A percentile compares a stretch with the other conserved stretches of the same genome.
Evolutionary conservation across 768 basidiomycete species (phyloP).

Genomic region (Leccinum barrowsii): DNA sequence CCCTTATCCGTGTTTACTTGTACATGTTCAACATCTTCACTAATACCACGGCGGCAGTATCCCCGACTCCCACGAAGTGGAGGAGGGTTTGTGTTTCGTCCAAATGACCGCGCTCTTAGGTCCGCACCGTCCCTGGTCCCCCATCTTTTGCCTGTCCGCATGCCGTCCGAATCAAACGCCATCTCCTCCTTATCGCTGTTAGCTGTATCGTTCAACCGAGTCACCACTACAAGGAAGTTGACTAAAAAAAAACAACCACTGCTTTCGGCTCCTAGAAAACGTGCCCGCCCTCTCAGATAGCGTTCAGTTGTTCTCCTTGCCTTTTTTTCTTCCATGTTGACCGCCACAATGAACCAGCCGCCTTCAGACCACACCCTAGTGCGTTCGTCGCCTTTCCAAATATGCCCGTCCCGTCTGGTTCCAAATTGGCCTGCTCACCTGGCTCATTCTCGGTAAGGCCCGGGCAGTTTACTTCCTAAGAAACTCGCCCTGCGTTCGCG

Average conservation of each 20-base stretch:
- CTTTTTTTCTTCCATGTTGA: conserved; percentile 10
- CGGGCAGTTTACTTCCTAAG: conserved; percentile 40
- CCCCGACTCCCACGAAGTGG: too few species aligned
- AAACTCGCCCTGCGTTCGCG: conserved; percentile 35
- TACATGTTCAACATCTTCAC: background rate
- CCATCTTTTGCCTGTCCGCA: background rate
- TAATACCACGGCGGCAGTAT: too few species aligned
- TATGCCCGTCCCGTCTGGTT: conserved; percentile 19
- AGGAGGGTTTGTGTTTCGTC: too few species aligned
- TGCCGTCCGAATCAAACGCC: background rate
- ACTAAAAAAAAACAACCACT: conserved; percentile 18
- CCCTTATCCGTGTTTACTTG: conserved; percentile 10
- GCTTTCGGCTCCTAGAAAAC: conserved; percentile 26
- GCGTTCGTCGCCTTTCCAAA: conserved; percentile 26
- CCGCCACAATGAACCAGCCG: conserved; percentile 27
- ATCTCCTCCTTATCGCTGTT: background rate
- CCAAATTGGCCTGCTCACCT: conserved; percentile 7
- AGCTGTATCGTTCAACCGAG: background rate
- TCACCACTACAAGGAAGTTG: conserved; percentile 14
- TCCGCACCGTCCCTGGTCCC: conserved; percentile 5
- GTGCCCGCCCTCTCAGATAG: conserved; percentile 23
- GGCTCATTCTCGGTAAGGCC: conserved; percentile 11
- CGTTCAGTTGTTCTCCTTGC: conserved; percentile 6
- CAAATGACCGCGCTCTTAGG: background rate
- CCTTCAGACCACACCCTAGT: conserved; percentile 23